Percentiles rank a stretch among this genome's conserved stretches.
phyloP scores from a whole-genome alignment of 805 yeast genomes.

The Kockiozyma suomiensis region DNA sequence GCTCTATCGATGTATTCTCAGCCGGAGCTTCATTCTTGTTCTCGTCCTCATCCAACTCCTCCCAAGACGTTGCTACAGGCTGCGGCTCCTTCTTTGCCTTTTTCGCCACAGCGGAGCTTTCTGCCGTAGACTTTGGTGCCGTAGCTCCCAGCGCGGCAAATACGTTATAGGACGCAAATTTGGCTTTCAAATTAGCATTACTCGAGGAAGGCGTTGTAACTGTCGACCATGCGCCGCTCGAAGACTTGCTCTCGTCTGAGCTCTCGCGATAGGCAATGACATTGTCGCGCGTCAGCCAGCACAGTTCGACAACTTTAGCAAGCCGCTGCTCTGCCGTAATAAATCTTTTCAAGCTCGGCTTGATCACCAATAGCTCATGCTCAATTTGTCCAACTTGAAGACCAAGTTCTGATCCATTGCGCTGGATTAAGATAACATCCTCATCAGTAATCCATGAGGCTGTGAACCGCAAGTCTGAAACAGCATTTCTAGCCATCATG shows the following conservation, averaged over 20 bases:
- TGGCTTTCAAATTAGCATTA: background rate
- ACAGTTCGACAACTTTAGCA: slow-evolving; percentile 24
- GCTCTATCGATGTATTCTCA: background rate
- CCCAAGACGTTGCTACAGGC: slow-evolving; percentile 32
- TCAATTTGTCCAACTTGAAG: slow-evolving; percentile 19
- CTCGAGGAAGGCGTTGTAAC: slow-evolving; percentile 5
- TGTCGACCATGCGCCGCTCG: slow-evolving; percentile 9
- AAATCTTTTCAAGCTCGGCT: slow-evolving; percentile 15
- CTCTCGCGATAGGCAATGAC: slow-evolving; percentile 30
- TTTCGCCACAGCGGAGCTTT: background rate
- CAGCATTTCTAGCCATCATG: background rate
- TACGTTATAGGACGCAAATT: slow-evolving; percentile 14
- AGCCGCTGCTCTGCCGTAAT: slow-evolving; percentile 4
- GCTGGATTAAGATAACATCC: slow-evolving; percentile 28
- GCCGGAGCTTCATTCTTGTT: too few relatives aligned
- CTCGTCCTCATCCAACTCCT: slow-evolving; percentile 27
- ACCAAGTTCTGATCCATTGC: background rate
- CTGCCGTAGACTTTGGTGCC: background rate
- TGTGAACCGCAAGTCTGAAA: slow-evolving; percentile 12
- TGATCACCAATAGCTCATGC: slow-evolving; percentile 19
- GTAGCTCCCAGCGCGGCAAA: slow-evolving; percentile 18
- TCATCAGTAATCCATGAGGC: slow-evolving; percentile 33
- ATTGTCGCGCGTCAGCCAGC: slow-evolving; percentile 32
- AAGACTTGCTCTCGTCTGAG: background rate
- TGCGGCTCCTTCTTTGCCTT: slow-evolving; percentile 18